These are phyloP conservation scores for Lactarius sp. DNA, from an alignment of 768 basidiomycete species.

Conservation along the genomic window DNA sequence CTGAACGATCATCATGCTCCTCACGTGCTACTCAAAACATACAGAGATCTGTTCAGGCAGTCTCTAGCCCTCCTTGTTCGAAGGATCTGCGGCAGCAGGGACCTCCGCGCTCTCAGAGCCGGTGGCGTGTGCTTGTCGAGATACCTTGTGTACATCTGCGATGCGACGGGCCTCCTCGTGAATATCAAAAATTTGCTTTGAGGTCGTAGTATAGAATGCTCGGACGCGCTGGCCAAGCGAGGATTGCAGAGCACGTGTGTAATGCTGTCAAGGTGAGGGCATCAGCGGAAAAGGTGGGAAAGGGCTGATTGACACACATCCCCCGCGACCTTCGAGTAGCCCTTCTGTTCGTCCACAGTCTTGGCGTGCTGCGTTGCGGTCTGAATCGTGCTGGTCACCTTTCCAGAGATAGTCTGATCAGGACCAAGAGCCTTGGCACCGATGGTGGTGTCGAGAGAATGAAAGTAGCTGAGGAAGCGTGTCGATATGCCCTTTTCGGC, in stretches of 20 bases:
- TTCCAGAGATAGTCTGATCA: conserved; percentile 74
- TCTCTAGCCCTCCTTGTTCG: background rate
- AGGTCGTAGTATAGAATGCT: conserved; percentile 80
- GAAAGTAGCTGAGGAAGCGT: conserved; percentile 77
- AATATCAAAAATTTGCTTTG: conserved; percentile 86
- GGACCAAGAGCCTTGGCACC: conserved; percentile 71
- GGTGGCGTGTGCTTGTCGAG: background rate
- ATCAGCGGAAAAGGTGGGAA: background rate
- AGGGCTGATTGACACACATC: conserved; percentile 44
- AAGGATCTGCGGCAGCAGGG: background rate
- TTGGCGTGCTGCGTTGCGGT: conserved; percentile 65
- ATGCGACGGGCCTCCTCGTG: conserved; percentile 91
- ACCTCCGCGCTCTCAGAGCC: background rate
- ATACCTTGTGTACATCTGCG: conserved; percentile 51
- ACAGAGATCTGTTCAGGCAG: background rate
- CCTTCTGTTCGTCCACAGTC: conserved; percentile 78
- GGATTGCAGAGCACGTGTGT: conserved; percentile 67
- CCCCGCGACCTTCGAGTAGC: conserved; percentile 59
- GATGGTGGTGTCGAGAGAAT: conserved; percentile 60
- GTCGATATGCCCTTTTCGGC: conserved; percentile 84
- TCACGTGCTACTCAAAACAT: background rate
- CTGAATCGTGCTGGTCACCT: conserved; percentile 58
- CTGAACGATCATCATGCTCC: background rate
- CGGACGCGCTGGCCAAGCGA: conserved; percentile 72
- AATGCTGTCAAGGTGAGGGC: conserved; percentile 51